These are phyloP conservation scores for Torulaspora maleeae DNA, from an alignment of 805 yeast species.

Conservation along the genomic window DNA sequence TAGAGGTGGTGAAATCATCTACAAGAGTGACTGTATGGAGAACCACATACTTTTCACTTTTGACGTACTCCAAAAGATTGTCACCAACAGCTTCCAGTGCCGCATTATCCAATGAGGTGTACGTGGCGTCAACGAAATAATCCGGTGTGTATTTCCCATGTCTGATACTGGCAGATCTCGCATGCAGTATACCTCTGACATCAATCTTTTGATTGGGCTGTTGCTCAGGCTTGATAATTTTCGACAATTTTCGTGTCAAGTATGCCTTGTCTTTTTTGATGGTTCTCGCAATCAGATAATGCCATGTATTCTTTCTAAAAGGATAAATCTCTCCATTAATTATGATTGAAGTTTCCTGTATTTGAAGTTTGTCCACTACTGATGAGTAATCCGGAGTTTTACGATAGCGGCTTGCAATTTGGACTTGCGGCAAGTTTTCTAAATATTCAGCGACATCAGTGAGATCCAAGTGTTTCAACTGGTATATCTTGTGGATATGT, in stretches of 20 bases:
- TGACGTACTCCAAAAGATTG: conserved; percentile 23
- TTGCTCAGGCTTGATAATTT: conserved; percentile 8
- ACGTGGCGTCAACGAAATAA: conserved; percentile 31
- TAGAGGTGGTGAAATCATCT: conserved; percentile 47
- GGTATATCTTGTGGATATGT: conserved; percentile 25
- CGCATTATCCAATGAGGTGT: conserved; percentile 28
- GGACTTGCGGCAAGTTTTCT: conserved; percentile 14
- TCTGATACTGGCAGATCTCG: conserved; percentile 38
- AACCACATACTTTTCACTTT: conserved; percentile 21
- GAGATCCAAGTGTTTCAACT: conserved; percentile 19
- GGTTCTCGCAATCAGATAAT: conserved; percentile 48
- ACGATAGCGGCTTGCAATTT: conserved; percentile 12
- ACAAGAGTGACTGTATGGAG: conserved; percentile 47
- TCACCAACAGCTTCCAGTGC: conserved; percentile 18
- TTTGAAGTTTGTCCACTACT: conserved; percentile 38
- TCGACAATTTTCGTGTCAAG: conserved; percentile 22
- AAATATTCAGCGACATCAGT: conserved; percentile 19
- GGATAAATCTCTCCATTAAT: conserved; percentile 68
- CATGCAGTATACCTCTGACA: conserved; percentile 31
- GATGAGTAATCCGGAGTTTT: conserved; percentile 24
- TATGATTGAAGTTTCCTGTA: conserved; percentile 50
- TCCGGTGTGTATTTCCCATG: conserved; percentile 51
- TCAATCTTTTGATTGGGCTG: conserved; percentile 10
- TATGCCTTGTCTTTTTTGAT: conserved; percentile 47
- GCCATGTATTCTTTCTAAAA: conserved; percentile 50